phyloP scores from a whole-genome alignment of 1,284 basidiomycete genomes.

The Cutaneotrichosporon mucoides region DNA sequence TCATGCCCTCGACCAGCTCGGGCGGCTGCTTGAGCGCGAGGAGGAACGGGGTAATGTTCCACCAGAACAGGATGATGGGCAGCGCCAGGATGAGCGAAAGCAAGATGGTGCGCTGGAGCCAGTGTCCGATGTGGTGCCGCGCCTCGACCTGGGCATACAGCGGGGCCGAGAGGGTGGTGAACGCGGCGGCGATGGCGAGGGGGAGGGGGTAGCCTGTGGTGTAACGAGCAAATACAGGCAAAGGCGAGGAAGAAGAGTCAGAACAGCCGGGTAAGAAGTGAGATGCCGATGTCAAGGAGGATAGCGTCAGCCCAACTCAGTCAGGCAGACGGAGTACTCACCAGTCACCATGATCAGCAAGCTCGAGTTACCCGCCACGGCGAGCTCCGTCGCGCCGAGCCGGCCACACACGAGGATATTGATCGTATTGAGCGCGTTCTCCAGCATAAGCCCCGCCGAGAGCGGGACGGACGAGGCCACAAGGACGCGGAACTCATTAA shows the following conservation, averaged over 20 bases:
- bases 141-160: slow-evolving; percentile 24
- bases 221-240: not conserved
- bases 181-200: slow-evolving; percentile 36
- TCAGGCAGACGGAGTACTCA: too few relatives aligned
- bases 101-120: slow-evolving; percentile 33
- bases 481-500: slow-evolving; percentile 20
- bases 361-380: slow-evolving; percentile 32
- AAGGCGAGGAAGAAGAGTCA: not conserved
- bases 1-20: slow-evolving; percentile 23
- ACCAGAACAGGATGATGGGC: slow-evolving; percentile 31
- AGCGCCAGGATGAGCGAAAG: slow-evolving; percentile 24
- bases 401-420: slow-evolving; percentile 28
- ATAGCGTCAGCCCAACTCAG: not conserved
- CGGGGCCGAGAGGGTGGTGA: slow-evolving; percentile 40
- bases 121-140: slow-evolving; percentile 34
- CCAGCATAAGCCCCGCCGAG: slow-evolving; percentile 20
- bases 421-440: slow-evolving; percentile 24
- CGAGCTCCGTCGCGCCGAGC: slow-evolving; percentile 28
- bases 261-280: too few relatives aligned
- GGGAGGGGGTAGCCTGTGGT: slow-evolving; percentile 22
- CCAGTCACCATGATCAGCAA: slow-evolving; percentile 32
- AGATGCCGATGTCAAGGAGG: not conserved
- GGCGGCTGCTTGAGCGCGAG: slow-evolving; percentile 25
- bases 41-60: slow-evolving; percentile 27
- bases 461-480: slow-evolving; percentile 11